Conservation (phyloP, 345 rosid species). For the Hibiscus trionum region DNA sequence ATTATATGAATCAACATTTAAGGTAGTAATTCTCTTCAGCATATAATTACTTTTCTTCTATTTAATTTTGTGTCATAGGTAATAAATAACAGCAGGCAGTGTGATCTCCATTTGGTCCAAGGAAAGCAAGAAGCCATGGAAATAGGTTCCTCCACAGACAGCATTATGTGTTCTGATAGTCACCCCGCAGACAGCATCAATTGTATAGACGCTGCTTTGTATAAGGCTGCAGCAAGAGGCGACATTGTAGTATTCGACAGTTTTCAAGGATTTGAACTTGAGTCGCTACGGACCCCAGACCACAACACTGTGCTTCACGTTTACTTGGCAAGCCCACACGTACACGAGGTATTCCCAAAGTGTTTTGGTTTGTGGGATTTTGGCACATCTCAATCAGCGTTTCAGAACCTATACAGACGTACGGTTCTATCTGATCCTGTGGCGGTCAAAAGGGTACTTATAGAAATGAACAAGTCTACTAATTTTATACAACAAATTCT, state of each 20-base stretch:
- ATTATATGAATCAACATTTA: no score
- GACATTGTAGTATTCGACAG: background rate
- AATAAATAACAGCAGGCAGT: no score
- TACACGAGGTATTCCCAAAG: background rate
- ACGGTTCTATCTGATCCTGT: no score
- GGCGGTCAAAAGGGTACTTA: no score
- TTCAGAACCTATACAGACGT: no score
- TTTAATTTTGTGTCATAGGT: no score
- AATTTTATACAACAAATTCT: background rate
- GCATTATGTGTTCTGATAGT: background rate
- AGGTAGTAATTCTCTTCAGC: no score
- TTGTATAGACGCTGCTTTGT: background rate
- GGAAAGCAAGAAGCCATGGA: background rate
- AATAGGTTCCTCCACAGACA: background rate
- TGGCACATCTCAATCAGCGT: no score
- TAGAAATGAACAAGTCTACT: background rate
- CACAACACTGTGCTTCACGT: background rate
- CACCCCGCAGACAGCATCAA: background rate
- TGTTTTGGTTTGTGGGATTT: background rate
- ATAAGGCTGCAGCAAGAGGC: background rate
- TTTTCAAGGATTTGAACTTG: background rate
- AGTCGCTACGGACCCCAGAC: background rate
- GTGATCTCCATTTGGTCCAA: background rate
- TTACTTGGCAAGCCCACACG: background rate
- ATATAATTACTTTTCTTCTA: no score